Conservation (phyloP, 768 basidiomycete genomes). For the Daedaleopsis sinensis region DNA sequence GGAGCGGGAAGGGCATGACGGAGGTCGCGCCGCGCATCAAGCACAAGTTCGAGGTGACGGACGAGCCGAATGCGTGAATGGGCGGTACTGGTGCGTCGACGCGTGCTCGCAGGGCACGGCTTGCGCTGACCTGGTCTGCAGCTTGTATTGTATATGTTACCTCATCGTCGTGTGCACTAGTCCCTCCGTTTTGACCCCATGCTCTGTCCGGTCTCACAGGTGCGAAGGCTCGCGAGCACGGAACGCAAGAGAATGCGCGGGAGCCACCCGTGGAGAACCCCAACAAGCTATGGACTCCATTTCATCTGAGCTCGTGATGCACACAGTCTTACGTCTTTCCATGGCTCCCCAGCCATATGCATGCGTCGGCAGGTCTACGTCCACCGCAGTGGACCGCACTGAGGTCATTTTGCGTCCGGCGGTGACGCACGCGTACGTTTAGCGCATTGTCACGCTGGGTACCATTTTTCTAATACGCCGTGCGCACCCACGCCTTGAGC, state of each 20-base stretch:
- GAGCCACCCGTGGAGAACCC: background rate
- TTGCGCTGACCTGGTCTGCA: background rate
- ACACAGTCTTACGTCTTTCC: constrained; percentile 7
- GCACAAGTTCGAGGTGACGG: constrained; percentile 67
- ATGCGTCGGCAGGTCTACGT: too few species aligned
- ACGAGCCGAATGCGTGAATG: constrained; percentile 35
- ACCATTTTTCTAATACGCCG: background rate
- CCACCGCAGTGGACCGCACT: too few species aligned
- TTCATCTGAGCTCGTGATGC: background rate
- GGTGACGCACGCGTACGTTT: constrained; percentile 9
- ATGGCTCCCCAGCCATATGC: background rate
- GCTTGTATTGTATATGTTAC: constrained; percentile 13
- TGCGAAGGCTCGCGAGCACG: background rate
- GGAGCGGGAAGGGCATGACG: constrained; percentile 89
- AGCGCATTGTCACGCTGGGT: background rate
- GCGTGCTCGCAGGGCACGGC: background rate
- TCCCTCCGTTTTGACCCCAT: constrained; percentile 8
- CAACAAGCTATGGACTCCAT: constrained; percentile 11
- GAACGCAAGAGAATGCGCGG: background rate
- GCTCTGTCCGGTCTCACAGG: background rate
- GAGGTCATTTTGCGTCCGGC: constrained; percentile 1
- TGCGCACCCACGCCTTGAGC: background rate
- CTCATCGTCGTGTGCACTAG: constrained; percentile 2
- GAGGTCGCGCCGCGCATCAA: constrained; percentile 67
- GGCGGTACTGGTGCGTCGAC: constrained; percentile 8